phyloP scores from a whole-genome alignment of 208 protist genomes.

The Crithidia fasciculata region DNA sequence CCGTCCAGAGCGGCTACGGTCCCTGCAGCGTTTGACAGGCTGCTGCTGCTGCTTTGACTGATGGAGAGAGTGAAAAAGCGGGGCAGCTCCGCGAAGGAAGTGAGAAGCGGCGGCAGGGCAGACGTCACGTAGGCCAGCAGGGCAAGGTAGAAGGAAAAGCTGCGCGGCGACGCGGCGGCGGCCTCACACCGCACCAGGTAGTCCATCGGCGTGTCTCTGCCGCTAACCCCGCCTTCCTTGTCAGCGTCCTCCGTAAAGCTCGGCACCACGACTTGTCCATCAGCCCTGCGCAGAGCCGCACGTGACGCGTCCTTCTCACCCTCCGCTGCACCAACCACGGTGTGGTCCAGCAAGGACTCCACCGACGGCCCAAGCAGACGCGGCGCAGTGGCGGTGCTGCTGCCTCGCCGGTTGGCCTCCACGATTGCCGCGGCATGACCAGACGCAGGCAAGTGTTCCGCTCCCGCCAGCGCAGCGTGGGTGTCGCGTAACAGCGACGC shows the following conservation, averaged over 20 bases:
- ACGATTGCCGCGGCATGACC: not conserved
- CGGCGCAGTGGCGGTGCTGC: not conserved
- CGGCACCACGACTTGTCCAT: not conserved
- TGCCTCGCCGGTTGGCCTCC: too few species aligned
- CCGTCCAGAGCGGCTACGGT: not conserved
- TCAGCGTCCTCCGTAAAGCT: conserved; percentile 2
- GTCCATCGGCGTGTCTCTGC: not conserved
- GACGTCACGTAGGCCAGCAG: conserved; percentile 32
- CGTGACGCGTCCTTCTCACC: not conserved
- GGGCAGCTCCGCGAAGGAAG: conserved; percentile 23
- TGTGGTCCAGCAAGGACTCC: conserved; percentile 5
- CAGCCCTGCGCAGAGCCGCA: not conserved
- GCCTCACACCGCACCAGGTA: conserved; percentile 31
- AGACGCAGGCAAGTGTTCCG: not conserved
- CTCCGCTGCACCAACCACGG: not conserved
- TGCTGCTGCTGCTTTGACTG: not conserved
- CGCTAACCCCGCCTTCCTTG: not conserved
- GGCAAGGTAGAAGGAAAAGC: conserved; percentile 35
- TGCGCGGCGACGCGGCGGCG: conserved; percentile 13
- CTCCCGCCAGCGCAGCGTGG: too few species aligned
- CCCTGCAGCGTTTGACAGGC: not conserved
- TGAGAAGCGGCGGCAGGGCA: conserved; percentile 28
- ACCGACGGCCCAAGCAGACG: conserved; percentile 3
- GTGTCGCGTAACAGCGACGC: not conserved
- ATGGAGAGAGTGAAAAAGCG: conserved; percentile 22